Evolutionary conservation across 1,284 basidiomycete species (phyloP).

Genomic region (Caloboletus firmus): DNA sequence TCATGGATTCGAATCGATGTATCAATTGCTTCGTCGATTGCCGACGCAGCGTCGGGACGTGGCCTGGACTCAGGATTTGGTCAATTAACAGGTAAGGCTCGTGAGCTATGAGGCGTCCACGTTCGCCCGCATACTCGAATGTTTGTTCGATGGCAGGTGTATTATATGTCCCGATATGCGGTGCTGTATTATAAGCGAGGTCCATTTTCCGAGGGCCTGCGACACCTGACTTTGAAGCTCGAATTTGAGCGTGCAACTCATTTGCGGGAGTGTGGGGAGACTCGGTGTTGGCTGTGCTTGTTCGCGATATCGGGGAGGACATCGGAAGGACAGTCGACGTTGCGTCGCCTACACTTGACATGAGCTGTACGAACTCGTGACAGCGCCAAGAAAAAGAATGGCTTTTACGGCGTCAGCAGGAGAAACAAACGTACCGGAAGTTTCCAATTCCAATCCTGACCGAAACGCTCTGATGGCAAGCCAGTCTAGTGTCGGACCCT

Average conservation of each 20-base stretch:
- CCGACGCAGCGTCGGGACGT: slow-evolving; percentile 21
- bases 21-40: slow-evolving; percentile 43
- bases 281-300: slow-evolving; percentile 3
- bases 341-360: slow-evolving; percentile 19
- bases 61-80: neutral
- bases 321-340: slow-evolving; percentile 13
- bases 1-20: slow-evolving; percentile 44
- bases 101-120: neutral
- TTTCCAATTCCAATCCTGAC: slow-evolving; percentile 16
- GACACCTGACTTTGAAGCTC: slow-evolving; percentile 20
- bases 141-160: neutral
- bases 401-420: neutral
- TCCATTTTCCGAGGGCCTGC: slow-evolving; percentile 30
- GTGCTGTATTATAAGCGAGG: neutral
- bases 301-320: slow-evolving; percentile 15
- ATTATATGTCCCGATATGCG: neutral
- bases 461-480: neutral
- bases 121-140: neutral
- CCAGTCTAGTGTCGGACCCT: slow-evolving; percentile 15
- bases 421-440: slow-evolving; percentile 3
- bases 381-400: neutral
- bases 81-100: slow-evolving; percentile 3
- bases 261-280: neutral
- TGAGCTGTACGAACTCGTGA: neutral
- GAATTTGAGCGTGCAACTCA: neutral